Evolutionary conservation across 768 basidiomycete genomes (phyloP).

Genomic region (Brasilioporus rufonigricans): DNA sequence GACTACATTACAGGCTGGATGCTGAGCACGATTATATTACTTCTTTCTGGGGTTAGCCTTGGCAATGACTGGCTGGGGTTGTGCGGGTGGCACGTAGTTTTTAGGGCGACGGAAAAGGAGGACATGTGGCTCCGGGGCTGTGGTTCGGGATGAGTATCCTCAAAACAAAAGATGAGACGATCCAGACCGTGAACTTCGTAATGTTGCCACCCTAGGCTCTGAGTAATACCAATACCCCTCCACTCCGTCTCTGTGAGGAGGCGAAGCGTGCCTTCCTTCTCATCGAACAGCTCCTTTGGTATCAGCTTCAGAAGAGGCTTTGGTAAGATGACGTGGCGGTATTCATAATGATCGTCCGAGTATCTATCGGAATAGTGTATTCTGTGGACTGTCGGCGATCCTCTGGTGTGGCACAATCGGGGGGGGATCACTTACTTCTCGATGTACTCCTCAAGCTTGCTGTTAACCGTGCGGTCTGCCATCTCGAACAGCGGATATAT

Average conservation of each 20-base stretch:
- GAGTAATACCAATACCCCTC: conserved; percentile 94
- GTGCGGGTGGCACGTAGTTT: conserved; percentile 57
- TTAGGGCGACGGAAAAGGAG: conserved; percentile 86
- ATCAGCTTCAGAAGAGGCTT: conserved; percentile 93
- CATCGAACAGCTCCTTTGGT: conserved; percentile 80
- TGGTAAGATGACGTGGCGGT: conserved; percentile 95
- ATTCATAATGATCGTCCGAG: conserved; percentile 90
- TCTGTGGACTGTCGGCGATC: conserved; percentile 37
- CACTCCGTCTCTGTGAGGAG: conserved; percentile 87
- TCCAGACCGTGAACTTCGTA: conserved; percentile 90
- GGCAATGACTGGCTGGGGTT: conserved; percentile 38
- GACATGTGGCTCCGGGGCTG: conserved; percentile 92
- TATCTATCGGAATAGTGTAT: conserved; percentile 93
- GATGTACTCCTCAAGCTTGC: conserved; percentile 71
- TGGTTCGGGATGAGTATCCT: conserved; percentile 11
- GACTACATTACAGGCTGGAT: conserved; percentile 12
- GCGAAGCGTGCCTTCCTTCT: conserved; percentile 76
- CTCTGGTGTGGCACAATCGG: conserved; percentile 16
- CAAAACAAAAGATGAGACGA: neutral
- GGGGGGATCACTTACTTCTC: conserved; percentile 55
- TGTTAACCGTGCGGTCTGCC: conserved; percentile 40
- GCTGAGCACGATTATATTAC: conserved; percentile 20
- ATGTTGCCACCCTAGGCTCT: conserved; percentile 96
- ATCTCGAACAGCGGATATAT: conserved; percentile 17
- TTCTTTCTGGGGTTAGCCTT: conserved; percentile 45